These are phyloP conservation scores for Ceratobasidium sp. DNA, from an alignment of 1,284 basidiomycete species.

Conservation along the genomic window DNA sequence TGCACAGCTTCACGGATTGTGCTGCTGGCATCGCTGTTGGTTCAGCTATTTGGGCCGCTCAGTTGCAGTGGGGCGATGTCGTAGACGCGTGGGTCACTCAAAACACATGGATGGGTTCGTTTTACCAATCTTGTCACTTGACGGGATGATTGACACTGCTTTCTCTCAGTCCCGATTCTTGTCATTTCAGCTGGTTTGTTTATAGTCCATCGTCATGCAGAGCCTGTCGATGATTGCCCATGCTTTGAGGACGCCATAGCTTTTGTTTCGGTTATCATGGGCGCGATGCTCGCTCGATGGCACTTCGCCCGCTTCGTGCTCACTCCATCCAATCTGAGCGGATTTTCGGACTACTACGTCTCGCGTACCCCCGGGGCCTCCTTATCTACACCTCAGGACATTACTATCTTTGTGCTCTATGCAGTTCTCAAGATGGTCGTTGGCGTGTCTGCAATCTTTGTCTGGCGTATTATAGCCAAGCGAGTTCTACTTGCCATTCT, in stretches of 20 bases:
- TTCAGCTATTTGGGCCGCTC: conserved; percentile 69
- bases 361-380: conserved; percentile 32
- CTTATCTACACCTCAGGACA: neutral
- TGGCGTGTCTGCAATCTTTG: conserved; percentile 70
- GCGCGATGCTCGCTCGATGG: conserved; percentile 78
- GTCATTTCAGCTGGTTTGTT: conserved; percentile 74
- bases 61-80: conserved; percentile 54
- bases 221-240: conserved; percentile 95
- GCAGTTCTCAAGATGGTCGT: conserved; percentile 70
- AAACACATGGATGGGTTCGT: conserved; percentile 65
- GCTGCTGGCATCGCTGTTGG: conserved; percentile 74
- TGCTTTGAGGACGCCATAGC: conserved; percentile 99
- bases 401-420: conserved; percentile 37
- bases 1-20: conserved; percentile 89
- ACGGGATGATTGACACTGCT: neutral
- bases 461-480: conserved; percentile 88
- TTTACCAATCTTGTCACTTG: neutral
- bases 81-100: conserved; percentile 59
- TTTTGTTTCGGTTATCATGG: conserved; percentile 85
- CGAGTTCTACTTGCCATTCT: conserved; percentile 74
- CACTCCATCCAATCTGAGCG: conserved; percentile 11
- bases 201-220: conserved; percentile 88
- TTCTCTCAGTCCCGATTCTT: conserved; percentile 68
- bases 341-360: conserved; percentile 18
- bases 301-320: conserved; percentile 50